A percentile compares a stretch with the other conserved stretches of the same genome.
Evolutionary conservation across 2,329 filamentous ascomycete genomes (phyloP).

Genomic region (Fusarium agapanthi): DNA sequence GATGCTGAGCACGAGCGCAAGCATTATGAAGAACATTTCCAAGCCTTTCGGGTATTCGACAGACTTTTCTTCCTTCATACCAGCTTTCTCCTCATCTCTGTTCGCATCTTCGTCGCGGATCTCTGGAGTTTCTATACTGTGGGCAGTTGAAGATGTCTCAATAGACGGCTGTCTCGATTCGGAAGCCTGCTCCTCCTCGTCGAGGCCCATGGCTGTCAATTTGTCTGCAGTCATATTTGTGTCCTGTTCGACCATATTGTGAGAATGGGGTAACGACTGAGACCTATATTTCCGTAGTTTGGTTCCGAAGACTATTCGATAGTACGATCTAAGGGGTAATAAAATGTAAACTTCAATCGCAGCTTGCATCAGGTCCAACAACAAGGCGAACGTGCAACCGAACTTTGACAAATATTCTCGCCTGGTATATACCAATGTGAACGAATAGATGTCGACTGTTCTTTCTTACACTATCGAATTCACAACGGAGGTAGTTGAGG

Average conservation of each 20-base stretch:
- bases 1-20: background rate
- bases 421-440: rapidly evolving
- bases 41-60: background rate
- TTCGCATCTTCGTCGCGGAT: rapidly evolving
- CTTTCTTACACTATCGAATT: rapidly evolving
- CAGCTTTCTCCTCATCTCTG: rapidly evolving
- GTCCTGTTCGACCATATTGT: rapidly evolving
- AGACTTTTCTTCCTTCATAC: background rate
- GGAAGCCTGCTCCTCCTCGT: background rate
- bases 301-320: rapidly evolving
- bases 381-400: background rate
- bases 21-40: background rate
- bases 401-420: background rate
- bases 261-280: rapidly evolving
- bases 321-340: rapidly evolving
- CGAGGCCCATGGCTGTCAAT: no score
- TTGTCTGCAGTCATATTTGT: rapidly evolving
- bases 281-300: rapidly evolving
- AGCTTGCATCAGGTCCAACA: rapidly evolving
- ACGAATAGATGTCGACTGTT: rapidly evolving
- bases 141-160: background rate
- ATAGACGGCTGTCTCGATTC: background rate
- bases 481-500: background rate
- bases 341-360: background rate
- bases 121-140: background rate